Conservation (phyloP, 2,329 filamentous ascomycete species). For the Diaporthe vaccinii region DNA sequence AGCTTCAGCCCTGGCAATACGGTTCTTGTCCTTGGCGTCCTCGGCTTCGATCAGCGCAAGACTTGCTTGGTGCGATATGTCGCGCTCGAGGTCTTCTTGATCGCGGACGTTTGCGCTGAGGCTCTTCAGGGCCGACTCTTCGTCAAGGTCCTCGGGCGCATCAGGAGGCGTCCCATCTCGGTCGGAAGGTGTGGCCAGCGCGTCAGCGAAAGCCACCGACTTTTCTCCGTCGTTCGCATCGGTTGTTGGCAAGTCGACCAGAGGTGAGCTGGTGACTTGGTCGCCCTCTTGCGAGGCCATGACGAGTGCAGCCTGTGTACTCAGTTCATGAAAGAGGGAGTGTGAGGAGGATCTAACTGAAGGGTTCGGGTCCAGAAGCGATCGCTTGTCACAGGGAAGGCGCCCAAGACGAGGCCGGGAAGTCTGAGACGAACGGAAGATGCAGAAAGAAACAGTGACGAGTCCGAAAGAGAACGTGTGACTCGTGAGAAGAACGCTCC, state of each 20-base stretch:
- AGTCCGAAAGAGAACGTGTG: not conserved
- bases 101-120: slow-evolving; percentile 81
- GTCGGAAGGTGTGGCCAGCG: slow-evolving; percentile 6
- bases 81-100: slow-evolving; percentile 90
- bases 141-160: slow-evolving; percentile 57
- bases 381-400: not conserved
- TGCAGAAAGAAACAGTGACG: not conserved
- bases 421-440: not conserved
- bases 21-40: slow-evolving; percentile 72
- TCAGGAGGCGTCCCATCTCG: slow-evolving; percentile 34
- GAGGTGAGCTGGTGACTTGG: not conserved
- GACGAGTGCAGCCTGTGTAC: not conserved
- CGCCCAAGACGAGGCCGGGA: not conserved
- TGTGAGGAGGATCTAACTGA: not conserved
- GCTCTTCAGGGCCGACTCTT: slow-evolving; percentile 71
- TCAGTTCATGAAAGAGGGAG: slow-evolving; percentile 13
- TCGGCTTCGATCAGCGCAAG: slow-evolving; percentile 72
- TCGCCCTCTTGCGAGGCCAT: slow-evolving; percentile 31
- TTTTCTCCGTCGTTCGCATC: not conserved
- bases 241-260: not conserved
- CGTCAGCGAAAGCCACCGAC: slow-evolving; percentile 18
- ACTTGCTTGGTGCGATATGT: slow-evolving; percentile 78
- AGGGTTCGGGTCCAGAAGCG: not conserved
- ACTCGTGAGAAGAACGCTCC: not conserved
- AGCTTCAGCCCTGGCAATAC: slow-evolving; percentile 70